These are phyloP conservation scores for Amanita polypyramis DNA, from an alignment of 768 basidiomycete species.

Conservation along the genomic window DNA sequence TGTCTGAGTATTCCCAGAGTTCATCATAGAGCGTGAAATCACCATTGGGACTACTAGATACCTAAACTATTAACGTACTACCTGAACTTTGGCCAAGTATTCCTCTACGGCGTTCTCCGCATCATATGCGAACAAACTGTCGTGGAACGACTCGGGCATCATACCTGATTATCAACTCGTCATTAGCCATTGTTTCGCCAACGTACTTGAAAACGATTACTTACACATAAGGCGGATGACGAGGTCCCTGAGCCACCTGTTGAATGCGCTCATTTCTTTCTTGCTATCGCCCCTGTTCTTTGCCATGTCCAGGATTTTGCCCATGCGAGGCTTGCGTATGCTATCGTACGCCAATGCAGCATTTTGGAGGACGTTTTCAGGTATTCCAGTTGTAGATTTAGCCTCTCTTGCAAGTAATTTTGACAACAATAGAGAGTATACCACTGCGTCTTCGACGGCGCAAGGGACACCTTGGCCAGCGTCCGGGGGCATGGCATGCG, in stretches of 20 bases:
- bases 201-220: slow-evolving; percentile 7
- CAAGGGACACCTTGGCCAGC: slow-evolving; percentile 31
- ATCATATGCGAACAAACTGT: slow-evolving; percentile 18
- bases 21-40: no score
- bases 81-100: slow-evolving; percentile 14
- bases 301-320: slow-evolving; percentile 22
- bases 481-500: slow-evolving; percentile 33
- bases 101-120: slow-evolving; percentile 16
- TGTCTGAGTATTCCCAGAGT: no score
- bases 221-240: slow-evolving; percentile 22
- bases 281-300: slow-evolving; percentile 21
- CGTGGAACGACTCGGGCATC: slow-evolving; percentile 21
- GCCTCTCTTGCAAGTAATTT: slow-evolving; percentile 14
- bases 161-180: slow-evolving; percentile 14
- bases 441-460: slow-evolving; percentile 29
- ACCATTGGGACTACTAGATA: no score
- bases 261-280: slow-evolving; percentile 20
- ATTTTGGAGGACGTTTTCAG: not conserved
- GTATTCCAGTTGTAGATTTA: not conserved
- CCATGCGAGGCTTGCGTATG: slow-evolving; percentile 22
- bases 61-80: no score
- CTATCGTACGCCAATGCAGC: slow-evolving; percentile 13
- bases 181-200: not conserved
- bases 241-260: slow-evolving; percentile 23
- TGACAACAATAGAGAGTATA: slow-evolving; percentile 24